Evolutionary conservation across 352 stramenopile genomes (phyloP).

Genomic region (Pythium monospermum): DNA sequence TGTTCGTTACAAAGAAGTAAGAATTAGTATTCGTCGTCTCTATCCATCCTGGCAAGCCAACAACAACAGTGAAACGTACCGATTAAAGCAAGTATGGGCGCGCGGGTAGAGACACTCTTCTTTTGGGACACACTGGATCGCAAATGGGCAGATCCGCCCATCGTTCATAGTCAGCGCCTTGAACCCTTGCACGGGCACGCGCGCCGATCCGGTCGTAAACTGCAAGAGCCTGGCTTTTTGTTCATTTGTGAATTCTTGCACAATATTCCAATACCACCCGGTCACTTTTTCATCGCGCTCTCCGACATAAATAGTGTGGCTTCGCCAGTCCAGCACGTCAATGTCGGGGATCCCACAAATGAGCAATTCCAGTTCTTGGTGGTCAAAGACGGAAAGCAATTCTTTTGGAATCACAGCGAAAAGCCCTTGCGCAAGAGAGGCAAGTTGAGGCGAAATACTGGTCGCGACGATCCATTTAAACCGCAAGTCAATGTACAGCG

Average conservation of each 20-base stretch:
- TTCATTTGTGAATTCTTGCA: slow-evolving; percentile 91
- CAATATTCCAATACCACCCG: slow-evolving; percentile 97
- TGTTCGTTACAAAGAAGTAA: slow-evolving; percentile 18
- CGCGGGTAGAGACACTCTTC: slow-evolving; percentile 80
- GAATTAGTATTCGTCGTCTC: background rate
- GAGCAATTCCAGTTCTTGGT: slow-evolving; percentile 96
- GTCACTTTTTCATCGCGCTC: slow-evolving; percentile 88
- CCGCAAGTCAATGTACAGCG: slow-evolving; percentile 93
- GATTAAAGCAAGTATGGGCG: slow-evolving; percentile 85
- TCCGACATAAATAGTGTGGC: slow-evolving; percentile 95
- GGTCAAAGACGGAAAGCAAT: slow-evolving; percentile 94
- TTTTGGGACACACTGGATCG: slow-evolving; percentile 78
- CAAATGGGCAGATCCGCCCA: slow-evolving; percentile 81
- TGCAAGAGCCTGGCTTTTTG: slow-evolving; percentile 96
- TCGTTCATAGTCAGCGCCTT: slow-evolving; percentile 88
- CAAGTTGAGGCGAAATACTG: slow-evolving; percentile 86
- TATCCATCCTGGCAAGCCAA: background rate
- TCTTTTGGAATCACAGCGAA: slow-evolving; percentile 95
- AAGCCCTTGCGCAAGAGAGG: slow-evolving; percentile 93
- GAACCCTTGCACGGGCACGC: slow-evolving; percentile 89
- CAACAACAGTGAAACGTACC: slow-evolving; percentile 31
- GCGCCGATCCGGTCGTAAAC: slow-evolving; percentile 96
- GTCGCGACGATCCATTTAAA: slow-evolving; percentile 84
- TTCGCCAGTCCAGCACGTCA: slow-evolving; percentile 94
- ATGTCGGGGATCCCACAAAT: slow-evolving; percentile 98